Conservation (phyloP, 805 yeast genomes). For the Nakazawaea pomicola region DNA sequence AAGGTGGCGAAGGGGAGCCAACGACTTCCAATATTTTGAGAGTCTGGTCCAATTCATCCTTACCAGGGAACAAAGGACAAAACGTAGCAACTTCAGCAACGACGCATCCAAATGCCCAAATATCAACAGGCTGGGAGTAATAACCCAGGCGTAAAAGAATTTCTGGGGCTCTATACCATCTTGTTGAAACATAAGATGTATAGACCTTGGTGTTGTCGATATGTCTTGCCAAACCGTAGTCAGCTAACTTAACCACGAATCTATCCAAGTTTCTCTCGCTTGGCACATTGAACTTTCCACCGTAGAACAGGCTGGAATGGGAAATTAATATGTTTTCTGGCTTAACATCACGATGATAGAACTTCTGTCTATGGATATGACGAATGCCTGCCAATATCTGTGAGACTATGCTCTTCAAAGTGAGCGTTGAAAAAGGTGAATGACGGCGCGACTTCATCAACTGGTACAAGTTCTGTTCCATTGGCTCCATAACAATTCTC, state of each 20-base stretch:
- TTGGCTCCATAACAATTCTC: slow-evolving; percentile 83
- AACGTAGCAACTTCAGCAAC: slow-evolving; percentile 70
- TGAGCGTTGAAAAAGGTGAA: slow-evolving; percentile 47
- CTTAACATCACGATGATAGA: slow-evolving; percentile 85
- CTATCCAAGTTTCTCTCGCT: slow-evolving; percentile 31
- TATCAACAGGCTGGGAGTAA: slow-evolving; percentile 68
- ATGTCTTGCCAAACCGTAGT: slow-evolving; percentile 73
- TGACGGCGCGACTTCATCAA: slow-evolving; percentile 60
- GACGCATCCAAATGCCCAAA: slow-evolving; percentile 85
- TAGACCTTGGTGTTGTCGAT: slow-evolving; percentile 47
- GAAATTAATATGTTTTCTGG: slow-evolving; percentile 87
- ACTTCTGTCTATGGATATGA: slow-evolving; percentile 70
- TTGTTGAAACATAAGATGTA: slow-evolving; percentile 75
- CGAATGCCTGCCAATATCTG: slow-evolving; percentile 74
- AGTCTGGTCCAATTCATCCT: slow-evolving; percentile 73
- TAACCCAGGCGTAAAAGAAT: slow-evolving; percentile 57
- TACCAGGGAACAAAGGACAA: slow-evolving; percentile 81
- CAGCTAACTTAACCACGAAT: slow-evolving; percentile 71
- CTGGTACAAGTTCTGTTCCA: slow-evolving; percentile 80
- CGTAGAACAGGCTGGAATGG: slow-evolving; percentile 50
- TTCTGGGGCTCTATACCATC: slow-evolving; percentile 88
- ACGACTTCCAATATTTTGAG: slow-evolving; percentile 60
- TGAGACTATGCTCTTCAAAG: slow-evolving; percentile 60
- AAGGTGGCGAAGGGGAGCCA: slow-evolving; percentile 59
- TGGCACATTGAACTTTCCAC: slow-evolving; percentile 35